A percentile compares a stretch with the other conserved stretches of the same genome.
These are phyloP conservation scores for Cordyceps sp. DNA, from an alignment of 2,329 filamentous ascomycete genomes.

Conservation along the genomic window DNA sequence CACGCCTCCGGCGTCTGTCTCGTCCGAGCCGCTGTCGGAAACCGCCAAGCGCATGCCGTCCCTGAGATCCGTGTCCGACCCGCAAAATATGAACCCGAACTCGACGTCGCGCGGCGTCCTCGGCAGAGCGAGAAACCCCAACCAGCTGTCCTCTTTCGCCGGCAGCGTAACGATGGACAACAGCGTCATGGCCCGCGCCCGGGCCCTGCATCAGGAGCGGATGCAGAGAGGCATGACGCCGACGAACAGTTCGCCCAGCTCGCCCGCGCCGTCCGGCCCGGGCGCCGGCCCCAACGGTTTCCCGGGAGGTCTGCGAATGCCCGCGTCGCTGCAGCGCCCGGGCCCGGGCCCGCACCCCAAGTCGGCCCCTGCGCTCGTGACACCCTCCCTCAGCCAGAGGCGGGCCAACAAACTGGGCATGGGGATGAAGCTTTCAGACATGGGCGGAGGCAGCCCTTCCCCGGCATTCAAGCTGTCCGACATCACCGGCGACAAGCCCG, in stretches of 20 bases:
- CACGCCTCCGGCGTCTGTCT: slow-evolving; percentile 26
- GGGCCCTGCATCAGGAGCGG: slow-evolving; percentile 27
- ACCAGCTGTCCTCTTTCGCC: slow-evolving; percentile 19
- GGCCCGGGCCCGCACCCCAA: slow-evolving; percentile 29
- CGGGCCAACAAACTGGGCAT: slow-evolving; percentile 29
- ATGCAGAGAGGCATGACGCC: slow-evolving; percentile 25
- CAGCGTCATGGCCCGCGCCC: slow-evolving; percentile 29
- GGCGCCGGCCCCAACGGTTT: slow-evolving; percentile 24
- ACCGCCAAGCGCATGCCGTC: slow-evolving; percentile 36
- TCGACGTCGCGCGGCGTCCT: slow-evolving; percentile 72
- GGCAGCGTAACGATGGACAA: slow-evolving; percentile 17
- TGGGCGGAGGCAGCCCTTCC: slow-evolving; percentile 16
- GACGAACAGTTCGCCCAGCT: slow-evolving; percentile 10
- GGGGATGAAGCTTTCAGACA: slow-evolving; percentile 41
- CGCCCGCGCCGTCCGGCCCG: slow-evolving; percentile 14
- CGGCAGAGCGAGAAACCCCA: slow-evolving; percentile 43
- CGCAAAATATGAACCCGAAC: slow-evolving; percentile 54
- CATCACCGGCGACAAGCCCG: slow-evolving; percentile 12
- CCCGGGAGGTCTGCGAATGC: slow-evolving; percentile 24
- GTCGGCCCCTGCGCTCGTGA: slow-evolving; percentile 34
- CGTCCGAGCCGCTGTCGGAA: slow-evolving; percentile 11
- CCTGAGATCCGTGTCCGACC: slow-evolving; percentile 42
- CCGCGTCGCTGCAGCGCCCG: slow-evolving; percentile 24
- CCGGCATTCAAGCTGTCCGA: slow-evolving; percentile 26
- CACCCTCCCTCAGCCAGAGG: slow-evolving; percentile 49